Conservation (phyloP, 2,329 filamentous ascomycete genomes). For the Fusarium sp. region DNA sequence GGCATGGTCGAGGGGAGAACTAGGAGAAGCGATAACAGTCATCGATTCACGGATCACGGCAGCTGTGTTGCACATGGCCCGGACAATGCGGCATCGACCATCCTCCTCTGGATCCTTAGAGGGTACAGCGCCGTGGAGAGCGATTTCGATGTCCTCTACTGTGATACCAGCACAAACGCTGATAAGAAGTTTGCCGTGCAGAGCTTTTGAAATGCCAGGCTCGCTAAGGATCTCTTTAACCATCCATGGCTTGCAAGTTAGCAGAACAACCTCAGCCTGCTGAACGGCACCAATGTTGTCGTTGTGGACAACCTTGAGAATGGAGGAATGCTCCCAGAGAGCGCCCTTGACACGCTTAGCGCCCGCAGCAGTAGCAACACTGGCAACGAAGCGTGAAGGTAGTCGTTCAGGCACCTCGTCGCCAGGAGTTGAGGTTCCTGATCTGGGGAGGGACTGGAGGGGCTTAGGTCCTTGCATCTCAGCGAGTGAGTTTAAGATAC, state of each 20-base stretch:
- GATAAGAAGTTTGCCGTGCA: constrained; percentile 83
- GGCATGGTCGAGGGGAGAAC: constrained; percentile 64
- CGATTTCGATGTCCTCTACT: constrained; percentile 71
- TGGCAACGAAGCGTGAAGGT: constrained; percentile 82
- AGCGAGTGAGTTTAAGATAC: constrained; percentile 77
- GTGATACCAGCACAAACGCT: constrained; percentile 83
- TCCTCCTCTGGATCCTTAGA: constrained; percentile 57
- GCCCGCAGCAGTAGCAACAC: constrained; percentile 76
- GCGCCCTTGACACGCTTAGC: constrained; percentile 74
- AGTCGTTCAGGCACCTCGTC: constrained; percentile 65
- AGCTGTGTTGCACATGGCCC: constrained; percentile 88
- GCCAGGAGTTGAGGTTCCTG: constrained; percentile 55
- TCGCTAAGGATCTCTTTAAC: constrained; percentile 73
- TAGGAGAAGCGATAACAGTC: constrained; percentile 77
- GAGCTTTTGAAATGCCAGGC: constrained; percentile 75
- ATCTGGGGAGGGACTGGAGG: constrained; percentile 52
- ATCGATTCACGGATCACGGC: constrained; percentile 82
- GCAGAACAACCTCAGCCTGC: constrained; percentile 76
- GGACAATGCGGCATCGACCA: constrained; percentile 71
- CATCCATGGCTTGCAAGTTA: constrained; percentile 84
- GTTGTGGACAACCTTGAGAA: constrained; percentile 74
- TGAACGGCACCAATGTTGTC: constrained; percentile 75
- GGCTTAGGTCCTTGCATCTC: constrained; percentile 59
- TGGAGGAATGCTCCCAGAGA: constrained; percentile 69
- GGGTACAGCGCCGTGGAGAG: constrained; percentile 67